A percentile compares a stretch with the other conserved stretches of the same genome.
These are phyloP conservation scores for Sanghuangporus weigelae DNA, from an alignment of 1,284 basidiomycete species.

Conservation along the genomic window DNA sequence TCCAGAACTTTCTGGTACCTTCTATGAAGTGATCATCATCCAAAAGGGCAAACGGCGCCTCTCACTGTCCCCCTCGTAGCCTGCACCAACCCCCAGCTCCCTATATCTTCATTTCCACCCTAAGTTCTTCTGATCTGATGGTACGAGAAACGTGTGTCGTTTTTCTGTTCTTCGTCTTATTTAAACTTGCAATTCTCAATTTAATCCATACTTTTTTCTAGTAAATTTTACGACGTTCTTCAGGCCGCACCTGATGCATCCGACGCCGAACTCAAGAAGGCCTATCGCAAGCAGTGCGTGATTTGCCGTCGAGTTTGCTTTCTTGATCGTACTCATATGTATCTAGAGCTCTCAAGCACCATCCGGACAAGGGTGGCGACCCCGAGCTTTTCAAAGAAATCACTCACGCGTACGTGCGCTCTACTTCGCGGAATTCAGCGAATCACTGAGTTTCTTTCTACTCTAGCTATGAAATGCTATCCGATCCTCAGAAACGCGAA, in stretches of 20 bases:
- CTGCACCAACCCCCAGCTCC: neutral
- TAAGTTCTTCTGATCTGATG: neutral
- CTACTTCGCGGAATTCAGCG: constrained; percentile 10
- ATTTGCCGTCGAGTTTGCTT: neutral
- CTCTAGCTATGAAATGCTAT: constrained; percentile 86
- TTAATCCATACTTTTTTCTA: neutral
- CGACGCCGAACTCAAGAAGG: constrained; percentile 87
- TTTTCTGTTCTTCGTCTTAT: neutral
- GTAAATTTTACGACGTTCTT: constrained; percentile 88
- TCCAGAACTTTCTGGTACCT: constrained; percentile 6
- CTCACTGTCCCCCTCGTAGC: neutral
- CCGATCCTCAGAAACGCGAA: constrained; percentile 81
- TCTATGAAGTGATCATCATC: neutral
- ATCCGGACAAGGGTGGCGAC: constrained; percentile 97
- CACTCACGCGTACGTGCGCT: constrained; percentile 78
- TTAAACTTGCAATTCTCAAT: neutral
- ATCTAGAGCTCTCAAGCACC: constrained; percentile 76
- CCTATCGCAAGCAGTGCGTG: constrained; percentile 85
- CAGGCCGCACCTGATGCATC: constrained; percentile 75
- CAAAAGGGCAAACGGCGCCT: neutral
- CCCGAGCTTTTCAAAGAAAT: constrained; percentile 98
- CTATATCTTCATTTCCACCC: neutral
- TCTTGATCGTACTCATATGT: constrained; percentile 21
- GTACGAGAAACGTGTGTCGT: neutral
- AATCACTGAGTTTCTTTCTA: constrained; percentile 13